A percentile compares a stretch with the other conserved stretches of the same genome.
Evolutionary conservation across 345 rosid genomes (phyloP).

Genomic region (Euphorbia lathyris): DNA sequence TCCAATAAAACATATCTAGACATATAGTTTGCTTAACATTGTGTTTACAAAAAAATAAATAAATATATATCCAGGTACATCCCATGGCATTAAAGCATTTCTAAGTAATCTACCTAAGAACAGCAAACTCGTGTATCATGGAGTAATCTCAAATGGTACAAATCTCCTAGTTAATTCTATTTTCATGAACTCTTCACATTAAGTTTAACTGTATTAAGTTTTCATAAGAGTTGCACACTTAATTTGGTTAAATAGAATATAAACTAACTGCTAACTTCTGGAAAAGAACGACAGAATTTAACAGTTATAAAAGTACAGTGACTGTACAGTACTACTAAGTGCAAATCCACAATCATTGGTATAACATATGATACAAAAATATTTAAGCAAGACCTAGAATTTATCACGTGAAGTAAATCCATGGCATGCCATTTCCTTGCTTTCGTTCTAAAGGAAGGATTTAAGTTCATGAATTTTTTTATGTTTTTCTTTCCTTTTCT

Average conservation of each 20-base stretch:
- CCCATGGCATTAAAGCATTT: neutral
- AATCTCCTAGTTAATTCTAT: neutral
- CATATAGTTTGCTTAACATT: neutral
- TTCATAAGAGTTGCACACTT: neutral
- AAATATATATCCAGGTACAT: neutral
- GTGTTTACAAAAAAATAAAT: neutral
- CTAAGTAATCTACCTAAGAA: neutral
- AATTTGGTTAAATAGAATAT: neutral
- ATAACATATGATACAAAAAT: neutral
- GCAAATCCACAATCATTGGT: neutral
- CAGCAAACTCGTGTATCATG: neutral
- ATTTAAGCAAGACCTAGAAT: neutral
- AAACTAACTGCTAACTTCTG: too few species aligned
- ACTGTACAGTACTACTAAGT: neutral
- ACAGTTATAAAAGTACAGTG: neutral
- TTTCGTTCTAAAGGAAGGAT: neutral
- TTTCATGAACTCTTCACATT: neutral
- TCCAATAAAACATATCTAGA: neutral
- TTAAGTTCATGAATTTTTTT: neutral
- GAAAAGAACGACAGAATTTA: neutral
- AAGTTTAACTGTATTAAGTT: neutral
- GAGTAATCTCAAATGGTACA: neutral
- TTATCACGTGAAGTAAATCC: neutral
- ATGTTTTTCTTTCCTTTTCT: neutral
- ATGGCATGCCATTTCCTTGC: neutral